Conservation (phyloP, 2,329 filamentous ascomycete genomes). For the Monascus ruber region DNA sequence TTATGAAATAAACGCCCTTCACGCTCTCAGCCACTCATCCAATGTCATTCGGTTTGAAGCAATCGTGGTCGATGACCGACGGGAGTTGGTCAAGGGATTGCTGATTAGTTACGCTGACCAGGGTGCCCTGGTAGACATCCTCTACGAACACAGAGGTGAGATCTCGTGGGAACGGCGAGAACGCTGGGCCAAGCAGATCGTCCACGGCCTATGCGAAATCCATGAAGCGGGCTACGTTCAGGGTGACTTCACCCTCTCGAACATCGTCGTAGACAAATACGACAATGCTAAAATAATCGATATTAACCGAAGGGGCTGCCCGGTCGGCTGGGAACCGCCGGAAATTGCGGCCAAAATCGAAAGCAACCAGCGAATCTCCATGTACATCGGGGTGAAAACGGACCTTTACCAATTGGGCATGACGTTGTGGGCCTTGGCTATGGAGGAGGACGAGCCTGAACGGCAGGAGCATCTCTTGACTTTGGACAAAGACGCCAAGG, state of each 20-base stretch:
- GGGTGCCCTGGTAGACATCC: conserved; percentile 78
- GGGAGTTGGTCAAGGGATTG: conserved; percentile 68
- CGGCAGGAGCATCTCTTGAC: conserved; percentile 58
- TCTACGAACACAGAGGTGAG: conserved; percentile 62
- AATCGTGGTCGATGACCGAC: conserved; percentile 69
- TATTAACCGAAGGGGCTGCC: conserved; percentile 94
- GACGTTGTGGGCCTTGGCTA: conserved; percentile 87
- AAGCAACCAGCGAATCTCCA: conserved; percentile 78
- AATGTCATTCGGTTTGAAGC: conserved; percentile 81
- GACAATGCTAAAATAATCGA: conserved; percentile 94
- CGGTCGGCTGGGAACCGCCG: conserved; percentile 93
- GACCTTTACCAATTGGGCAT: conserved; percentile 94
- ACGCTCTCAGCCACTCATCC: conserved; percentile 57
- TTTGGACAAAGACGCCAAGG: conserved; percentile 40
- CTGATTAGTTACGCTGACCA: conserved; percentile 79
- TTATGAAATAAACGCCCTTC: conserved; percentile 94
- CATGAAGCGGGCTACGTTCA: conserved; percentile 96
- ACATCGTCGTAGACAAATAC: conserved; percentile 80
- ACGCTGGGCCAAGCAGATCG: conserved; percentile 84
- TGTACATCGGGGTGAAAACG: conserved; percentile 97
- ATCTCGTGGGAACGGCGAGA: conserved; percentile 63
- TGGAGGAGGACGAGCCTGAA: conserved; percentile 83
- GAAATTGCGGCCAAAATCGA: conserved; percentile 78
- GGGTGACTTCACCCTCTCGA: conserved; percentile 92
- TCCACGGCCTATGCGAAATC: conserved; percentile 79